Evolutionary conservation across 1,139 yeast genomes (phyloP).

Genomic region (Candida sp.): DNA sequence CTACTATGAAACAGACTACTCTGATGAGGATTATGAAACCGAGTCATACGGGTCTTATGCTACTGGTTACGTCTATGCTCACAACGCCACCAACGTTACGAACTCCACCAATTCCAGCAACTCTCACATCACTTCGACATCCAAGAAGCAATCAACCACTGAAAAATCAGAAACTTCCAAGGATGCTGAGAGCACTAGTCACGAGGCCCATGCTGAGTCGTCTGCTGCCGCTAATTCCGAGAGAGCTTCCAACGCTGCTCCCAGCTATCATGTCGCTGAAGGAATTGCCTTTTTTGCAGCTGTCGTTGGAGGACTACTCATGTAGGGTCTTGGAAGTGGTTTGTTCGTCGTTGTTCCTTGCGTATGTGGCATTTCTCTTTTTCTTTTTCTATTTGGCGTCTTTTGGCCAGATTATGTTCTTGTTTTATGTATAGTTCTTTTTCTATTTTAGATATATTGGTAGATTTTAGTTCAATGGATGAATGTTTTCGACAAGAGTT

Average conservation of each 20-base stretch:
- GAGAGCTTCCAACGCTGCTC: slow-evolving; percentile 7
- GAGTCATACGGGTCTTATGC: background rate
- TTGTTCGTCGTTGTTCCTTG: background rate
- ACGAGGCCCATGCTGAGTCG: slow-evolving; percentile 10
- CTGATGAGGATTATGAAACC: background rate
- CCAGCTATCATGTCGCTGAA: slow-evolving; percentile 13
- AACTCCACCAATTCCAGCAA: slow-evolving; percentile 6
- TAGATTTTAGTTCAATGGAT: background rate
- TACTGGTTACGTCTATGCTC: background rate
- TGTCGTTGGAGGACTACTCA: slow-evolving; percentile 27
- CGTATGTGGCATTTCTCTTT: background rate
- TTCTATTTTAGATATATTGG: background rate
- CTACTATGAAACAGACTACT: background rate
- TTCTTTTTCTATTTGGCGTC: slow-evolving; percentile 1
- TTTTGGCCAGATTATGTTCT: background rate
- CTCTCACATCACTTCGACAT: background rate
- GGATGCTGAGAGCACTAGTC: slow-evolving; percentile 10
- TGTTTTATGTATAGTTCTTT: slow-evolving; percentile 3
- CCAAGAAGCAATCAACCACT: background rate
- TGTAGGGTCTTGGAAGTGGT: slow-evolving; percentile 15
- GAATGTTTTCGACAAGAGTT: background rate
- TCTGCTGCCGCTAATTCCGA: slow-evolving; percentile 2
- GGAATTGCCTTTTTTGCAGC: slow-evolving; percentile 28
- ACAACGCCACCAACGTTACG: slow-evolving; percentile 6
- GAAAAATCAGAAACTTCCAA: background rate